Evolutionary conservation across 805 yeast genomes (phyloP).

Genomic region (Myxozyma udenii): DNA sequence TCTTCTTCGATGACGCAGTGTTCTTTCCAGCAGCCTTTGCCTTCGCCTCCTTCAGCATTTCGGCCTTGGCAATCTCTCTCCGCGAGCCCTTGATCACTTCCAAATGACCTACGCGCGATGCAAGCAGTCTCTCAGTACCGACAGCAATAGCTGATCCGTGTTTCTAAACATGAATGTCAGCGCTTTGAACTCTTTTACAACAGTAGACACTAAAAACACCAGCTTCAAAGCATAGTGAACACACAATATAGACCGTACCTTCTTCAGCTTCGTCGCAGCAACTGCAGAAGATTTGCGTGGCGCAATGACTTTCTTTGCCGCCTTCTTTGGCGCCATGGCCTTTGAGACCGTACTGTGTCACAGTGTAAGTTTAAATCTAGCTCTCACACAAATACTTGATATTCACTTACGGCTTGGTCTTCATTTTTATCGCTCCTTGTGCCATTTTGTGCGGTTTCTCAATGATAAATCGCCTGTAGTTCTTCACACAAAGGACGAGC

Average conservation of each 20-base stretch:
- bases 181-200: no score
- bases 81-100: slow-evolving; percentile 89
- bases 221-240: no score
- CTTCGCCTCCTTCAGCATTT: slow-evolving; percentile 39
- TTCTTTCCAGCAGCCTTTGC: slow-evolving; percentile 5
- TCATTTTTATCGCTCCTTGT: slow-evolving; percentile 39
- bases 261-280: slow-evolving; percentile 46
- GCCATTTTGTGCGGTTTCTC: no score
- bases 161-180: slow-evolving; percentile 49
- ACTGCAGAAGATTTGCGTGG: slow-evolving; percentile 59
- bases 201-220: no score
- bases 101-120: slow-evolving; percentile 89
- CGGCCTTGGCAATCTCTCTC: slow-evolving; percentile 68
- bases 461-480: no score
- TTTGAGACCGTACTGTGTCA: slow-evolving; percentile 4
- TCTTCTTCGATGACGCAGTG: neutral
- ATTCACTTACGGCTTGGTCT: slow-evolving; percentile 15
- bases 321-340: slow-evolving; percentile 44
- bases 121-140: slow-evolving; percentile 78
- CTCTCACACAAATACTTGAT: neutral
- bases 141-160: slow-evolving; percentile 53
- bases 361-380: neutral
- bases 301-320: slow-evolving; percentile 70
- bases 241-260: slow-evolving; percentile 6
- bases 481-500: no score